Evolutionary conservation across 1,284 basidiomycete species (phyloP).

Genomic region (Earliella scabrosa): DNA sequence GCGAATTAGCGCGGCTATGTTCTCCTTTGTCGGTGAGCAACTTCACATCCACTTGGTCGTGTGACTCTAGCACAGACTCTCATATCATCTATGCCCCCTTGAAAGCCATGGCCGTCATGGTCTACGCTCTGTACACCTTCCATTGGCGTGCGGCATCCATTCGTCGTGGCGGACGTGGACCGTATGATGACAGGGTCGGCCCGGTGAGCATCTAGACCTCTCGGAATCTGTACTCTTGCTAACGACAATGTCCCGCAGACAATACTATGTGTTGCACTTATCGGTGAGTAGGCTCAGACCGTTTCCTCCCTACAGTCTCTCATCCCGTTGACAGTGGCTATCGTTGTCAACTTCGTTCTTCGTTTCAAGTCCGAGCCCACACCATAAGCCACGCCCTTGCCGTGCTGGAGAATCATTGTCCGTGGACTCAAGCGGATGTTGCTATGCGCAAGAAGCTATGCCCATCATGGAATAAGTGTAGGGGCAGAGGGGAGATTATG

Average conservation of each 20-base stretch:
- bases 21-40: slow-evolving; percentile 84
- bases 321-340: slow-evolving; percentile 64
- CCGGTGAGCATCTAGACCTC: slow-evolving; percentile 52
- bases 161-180: slow-evolving; percentile 88
- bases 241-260: slow-evolving; percentile 55
- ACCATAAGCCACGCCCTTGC: slow-evolving; percentile 16
- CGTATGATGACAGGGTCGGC: slow-evolving; percentile 96
- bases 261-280: slow-evolving; percentile 82
- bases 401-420: neutral
- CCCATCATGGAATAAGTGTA: neutral
- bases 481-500: neutral
- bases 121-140: slow-evolving; percentile 94
- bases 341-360: slow-evolving; percentile 89
- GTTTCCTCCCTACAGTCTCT: neutral
- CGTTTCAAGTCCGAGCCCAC: slow-evolving; percentile 52
- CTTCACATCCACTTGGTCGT: slow-evolving; percentile 3
- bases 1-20: slow-evolving; percentile 91
- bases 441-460: neutral
- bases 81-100: neutral
- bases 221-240: slow-evolving; percentile 15
- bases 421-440: neutral
- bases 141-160: slow-evolving; percentile 97
- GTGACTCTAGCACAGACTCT: slow-evolving; percentile 6
- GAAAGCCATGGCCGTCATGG: slow-evolving; percentile 94
- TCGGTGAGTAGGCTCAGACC: slow-evolving; percentile 64